Evolutionary conservation across 345 rosid genomes (phyloP).

Genomic region (Camelina hispida): DNA sequence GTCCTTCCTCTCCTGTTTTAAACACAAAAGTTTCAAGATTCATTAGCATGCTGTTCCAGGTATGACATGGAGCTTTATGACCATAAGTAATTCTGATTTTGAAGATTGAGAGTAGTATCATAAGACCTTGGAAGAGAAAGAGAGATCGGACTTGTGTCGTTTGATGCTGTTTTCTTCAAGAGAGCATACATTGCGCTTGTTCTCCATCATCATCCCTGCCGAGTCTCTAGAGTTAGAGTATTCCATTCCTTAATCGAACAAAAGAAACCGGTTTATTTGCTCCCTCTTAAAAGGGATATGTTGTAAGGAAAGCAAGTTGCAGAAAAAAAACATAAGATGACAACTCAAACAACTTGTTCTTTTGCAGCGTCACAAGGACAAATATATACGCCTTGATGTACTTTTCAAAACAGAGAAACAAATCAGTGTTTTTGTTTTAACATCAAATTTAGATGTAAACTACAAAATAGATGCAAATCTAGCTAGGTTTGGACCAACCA

Average conservation of each 20-base stretch:
- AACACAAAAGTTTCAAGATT: constrained; percentile 31
- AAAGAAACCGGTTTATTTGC: constrained; percentile 27
- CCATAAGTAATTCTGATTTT: not conserved
- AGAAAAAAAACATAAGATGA: constrained; percentile 23
- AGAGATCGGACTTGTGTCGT: constrained; percentile 73
- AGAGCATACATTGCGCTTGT: constrained; percentile 75
- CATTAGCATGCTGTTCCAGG: constrained; percentile 9
- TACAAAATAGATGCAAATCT: not conserved
- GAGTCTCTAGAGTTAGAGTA: constrained; percentile 31
- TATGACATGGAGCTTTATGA: not conserved
- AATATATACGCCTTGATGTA: not conserved
- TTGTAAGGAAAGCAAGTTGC: constrained; percentile 33
- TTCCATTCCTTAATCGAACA: constrained; percentile 26
- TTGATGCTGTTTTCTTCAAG: constrained; percentile 67
- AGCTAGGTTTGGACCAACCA: constrained; percentile 30
- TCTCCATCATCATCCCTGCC: constrained; percentile 66
- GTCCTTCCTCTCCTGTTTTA: constrained; percentile 83
- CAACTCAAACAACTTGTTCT: constrained; percentile 37
- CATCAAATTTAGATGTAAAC: not conserved
- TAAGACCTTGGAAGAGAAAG: constrained; percentile 68
- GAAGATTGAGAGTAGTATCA: not conserved
- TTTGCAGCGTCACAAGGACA: constrained; percentile 25
- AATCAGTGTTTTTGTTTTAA: not conserved
- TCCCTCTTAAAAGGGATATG: not conserved
- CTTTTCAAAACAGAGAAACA: constrained; percentile 20